Percentiles rank a stretch among this genome's conserved stretches.
Evolutionary conservation across 2,329 filamentous ascomycete genomes (phyloP).

Genomic region (Colletotrichum scovillei): DNA sequence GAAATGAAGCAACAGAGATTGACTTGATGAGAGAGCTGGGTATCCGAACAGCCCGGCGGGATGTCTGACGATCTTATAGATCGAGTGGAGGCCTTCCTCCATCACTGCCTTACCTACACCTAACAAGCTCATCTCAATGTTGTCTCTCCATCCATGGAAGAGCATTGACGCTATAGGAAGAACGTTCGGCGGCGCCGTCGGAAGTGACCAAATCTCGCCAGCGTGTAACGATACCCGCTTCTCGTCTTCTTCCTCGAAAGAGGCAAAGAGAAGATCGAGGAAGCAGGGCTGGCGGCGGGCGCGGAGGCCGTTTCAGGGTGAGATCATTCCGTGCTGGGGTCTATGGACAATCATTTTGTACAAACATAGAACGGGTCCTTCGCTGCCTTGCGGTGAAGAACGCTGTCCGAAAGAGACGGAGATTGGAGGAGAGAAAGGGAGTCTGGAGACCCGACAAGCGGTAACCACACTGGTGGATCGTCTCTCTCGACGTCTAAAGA

Average conservation of each 20-base stretch:
- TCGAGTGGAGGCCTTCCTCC: neutral
- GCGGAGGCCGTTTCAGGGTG: slow-evolving; percentile 2
- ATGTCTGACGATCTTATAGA: slow-evolving; percentile 19
- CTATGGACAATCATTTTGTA: neutral
- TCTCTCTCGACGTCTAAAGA: neutral
- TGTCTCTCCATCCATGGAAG: neutral
- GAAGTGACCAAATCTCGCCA: neutral
- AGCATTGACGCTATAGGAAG: neutral
- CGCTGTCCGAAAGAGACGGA: neutral
- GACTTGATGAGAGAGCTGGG: neutral
- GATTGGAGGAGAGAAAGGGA: neutral
- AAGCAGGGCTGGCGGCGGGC: neutral
- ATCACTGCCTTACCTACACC: neutral
- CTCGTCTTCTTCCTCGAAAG: neutral
- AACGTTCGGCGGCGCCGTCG: slow-evolving; percentile 1
- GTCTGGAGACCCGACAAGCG: neutral
- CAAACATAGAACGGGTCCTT: neutral
- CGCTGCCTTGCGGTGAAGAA: neutral
- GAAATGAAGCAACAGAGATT: slow-evolving; percentile 20
- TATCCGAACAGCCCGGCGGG: neutral
- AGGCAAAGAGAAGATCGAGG: neutral
- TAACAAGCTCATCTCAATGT: no score
- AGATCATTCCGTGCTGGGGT: neutral
- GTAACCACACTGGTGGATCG: neutral
- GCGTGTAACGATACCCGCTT: neutral